Conservation (phyloP, 768 basidiomycete species). For the Boletellus ananiceps region DNA sequence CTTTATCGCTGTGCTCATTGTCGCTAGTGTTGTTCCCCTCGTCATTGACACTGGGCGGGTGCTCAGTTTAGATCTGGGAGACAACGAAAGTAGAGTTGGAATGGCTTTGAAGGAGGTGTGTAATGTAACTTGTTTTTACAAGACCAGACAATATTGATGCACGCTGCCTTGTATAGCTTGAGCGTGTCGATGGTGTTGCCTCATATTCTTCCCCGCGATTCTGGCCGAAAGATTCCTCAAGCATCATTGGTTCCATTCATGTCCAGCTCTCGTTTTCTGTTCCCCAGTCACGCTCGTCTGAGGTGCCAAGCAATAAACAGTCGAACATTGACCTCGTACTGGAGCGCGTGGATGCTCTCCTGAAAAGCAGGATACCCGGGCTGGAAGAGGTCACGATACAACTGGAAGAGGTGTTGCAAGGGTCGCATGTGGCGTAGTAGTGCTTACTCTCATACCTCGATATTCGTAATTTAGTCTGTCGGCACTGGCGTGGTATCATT, state of each 20-base stretch:
- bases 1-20: conserved; percentile 93
- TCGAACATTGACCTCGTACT: conserved; percentile 56
- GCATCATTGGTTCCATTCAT: conserved; percentile 86
- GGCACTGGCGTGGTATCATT: background rate
- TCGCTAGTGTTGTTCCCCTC: conserved; percentile 91
- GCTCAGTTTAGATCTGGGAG: conserved; percentile 80
- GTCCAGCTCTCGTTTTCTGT: conserved; percentile 73
- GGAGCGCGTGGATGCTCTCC: conserved; percentile 65
- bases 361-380: conserved; percentile 72
- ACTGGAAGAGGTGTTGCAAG: conserved; percentile 44
- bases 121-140: background rate
- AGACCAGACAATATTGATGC: conserved; percentile 1
- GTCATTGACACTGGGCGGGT: conserved; percentile 91
- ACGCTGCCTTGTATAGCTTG: conserved; percentile 43
- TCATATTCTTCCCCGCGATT: conserved; percentile 82
- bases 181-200: conserved; percentile 70
- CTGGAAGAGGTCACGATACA: conserved; percentile 91
- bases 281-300: conserved; percentile 49
- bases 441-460: conserved; percentile 9
- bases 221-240: conserved; percentile 91
- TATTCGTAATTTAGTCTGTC: conserved; percentile 15
- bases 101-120: conserved; percentile 61
- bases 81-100: conserved; percentile 50
- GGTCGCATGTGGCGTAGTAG: conserved; percentile 3
- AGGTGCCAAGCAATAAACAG: conserved; percentile 30